Percentiles rank a stretch among this genome's conserved stretches.
phyloP scores from a whole-genome alignment of 2,329 filamentous ascomycete species.

The Trichothecium roseum region DNA sequence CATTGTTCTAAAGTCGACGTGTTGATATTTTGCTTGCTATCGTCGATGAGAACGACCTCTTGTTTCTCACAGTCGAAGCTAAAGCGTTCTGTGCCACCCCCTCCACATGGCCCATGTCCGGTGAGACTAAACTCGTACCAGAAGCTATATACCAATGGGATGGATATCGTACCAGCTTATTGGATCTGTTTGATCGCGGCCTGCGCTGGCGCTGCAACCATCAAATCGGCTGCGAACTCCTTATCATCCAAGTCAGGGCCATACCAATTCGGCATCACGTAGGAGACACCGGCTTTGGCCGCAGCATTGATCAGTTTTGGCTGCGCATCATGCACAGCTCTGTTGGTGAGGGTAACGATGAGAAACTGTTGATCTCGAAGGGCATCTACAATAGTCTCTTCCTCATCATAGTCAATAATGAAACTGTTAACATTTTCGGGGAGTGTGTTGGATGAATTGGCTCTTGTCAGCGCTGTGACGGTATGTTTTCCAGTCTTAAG shows the following conservation, averaged over 20 bases:
- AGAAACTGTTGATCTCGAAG: constrained; percentile 45
- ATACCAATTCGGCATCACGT: constrained; percentile 44
- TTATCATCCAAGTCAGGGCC: constrained; percentile 28
- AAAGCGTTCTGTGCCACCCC: constrained; percentile 22
- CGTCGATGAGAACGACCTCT: constrained; percentile 37
- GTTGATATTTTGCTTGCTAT: constrained; percentile 46
- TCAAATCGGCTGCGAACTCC: constrained; percentile 18
- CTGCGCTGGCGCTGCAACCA: constrained; percentile 10
- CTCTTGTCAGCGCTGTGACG: constrained; percentile 40
- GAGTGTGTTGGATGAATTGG: constrained; percentile 26
- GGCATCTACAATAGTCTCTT: constrained; percentile 33
- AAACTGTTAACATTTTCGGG: constrained; percentile 32
- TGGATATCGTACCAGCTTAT: constrained; percentile 27
- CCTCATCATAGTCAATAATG: constrained; percentile 32
- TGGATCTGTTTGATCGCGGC: constrained; percentile 28
- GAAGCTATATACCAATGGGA: constrained; percentile 40
- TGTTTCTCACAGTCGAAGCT: constrained; percentile 37
- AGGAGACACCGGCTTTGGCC: constrained; percentile 41
- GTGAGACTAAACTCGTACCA: constrained; percentile 44
- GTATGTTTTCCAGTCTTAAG: constrained; percentile 36
- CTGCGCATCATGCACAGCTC: constrained; percentile 33
- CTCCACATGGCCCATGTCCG: no score
- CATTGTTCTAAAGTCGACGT: background rate
- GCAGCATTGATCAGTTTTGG: constrained; percentile 42
- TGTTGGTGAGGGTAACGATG: constrained; percentile 39